Conservation (phyloP, 2,329 filamentous ascomycete species). For the Aspergillus phoenicis region DNA sequence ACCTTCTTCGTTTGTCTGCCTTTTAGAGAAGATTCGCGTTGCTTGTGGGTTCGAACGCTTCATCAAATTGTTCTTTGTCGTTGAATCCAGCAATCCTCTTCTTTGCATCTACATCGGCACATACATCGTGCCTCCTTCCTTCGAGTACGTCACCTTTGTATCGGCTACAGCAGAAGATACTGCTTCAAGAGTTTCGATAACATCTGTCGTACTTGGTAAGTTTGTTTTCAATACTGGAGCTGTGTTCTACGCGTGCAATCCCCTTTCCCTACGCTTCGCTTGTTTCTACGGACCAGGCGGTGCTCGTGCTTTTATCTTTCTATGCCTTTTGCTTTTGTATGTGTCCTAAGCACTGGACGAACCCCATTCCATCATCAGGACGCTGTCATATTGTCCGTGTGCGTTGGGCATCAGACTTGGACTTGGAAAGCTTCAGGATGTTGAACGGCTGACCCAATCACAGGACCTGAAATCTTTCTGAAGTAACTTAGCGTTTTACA, state of each 20-base stretch:
- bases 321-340: background rate
- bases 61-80: background rate
- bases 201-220: background rate
- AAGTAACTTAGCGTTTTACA: background rate
- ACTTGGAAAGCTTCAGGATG: background rate
- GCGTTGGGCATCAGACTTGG: slow-evolving; percentile 3
- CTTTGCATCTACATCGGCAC: background rate
- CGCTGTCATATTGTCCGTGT: background rate
- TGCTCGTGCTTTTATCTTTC: background rate
- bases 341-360: background rate
- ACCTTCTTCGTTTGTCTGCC: background rate
- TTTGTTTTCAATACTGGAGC: background rate
- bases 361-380: background rate
- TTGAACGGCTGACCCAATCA: slow-evolving; percentile 4
- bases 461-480: background rate
- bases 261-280: background rate
- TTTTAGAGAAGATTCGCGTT: background rate
- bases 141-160: background rate
- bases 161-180: background rate
- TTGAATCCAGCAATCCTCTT: background rate
- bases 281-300: background rate
- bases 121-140: background rate
- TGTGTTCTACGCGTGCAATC: background rate
- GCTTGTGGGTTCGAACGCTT: background rate
- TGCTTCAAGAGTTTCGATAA: background rate